A percentile compares a stretch with the other conserved stretches of the same genome.
Conservation (phyloP, 2,329 filamentous ascomycete genomes). For the Teratosphaeria gauchensis region DNA sequence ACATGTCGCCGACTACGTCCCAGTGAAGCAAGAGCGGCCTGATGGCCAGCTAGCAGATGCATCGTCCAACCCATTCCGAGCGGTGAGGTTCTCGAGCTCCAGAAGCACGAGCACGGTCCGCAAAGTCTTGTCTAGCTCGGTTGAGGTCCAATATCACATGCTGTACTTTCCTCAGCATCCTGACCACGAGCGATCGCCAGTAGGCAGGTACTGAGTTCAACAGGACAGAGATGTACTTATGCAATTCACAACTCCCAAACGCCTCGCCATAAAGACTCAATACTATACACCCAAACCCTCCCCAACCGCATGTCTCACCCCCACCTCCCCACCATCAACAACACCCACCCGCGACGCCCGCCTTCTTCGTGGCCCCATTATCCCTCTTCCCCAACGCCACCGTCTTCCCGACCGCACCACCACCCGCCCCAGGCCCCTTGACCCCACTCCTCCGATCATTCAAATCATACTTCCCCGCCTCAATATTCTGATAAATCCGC, state of each 20-base stretch:
- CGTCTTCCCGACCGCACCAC: constrained; percentile 30
- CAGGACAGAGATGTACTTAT: background rate
- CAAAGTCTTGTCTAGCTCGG: background rate
- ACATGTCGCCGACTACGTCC: background rate
- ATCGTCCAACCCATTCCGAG: background rate
- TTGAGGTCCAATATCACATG: too few species aligned
- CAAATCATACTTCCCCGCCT: constrained; percentile 87
- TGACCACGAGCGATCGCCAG: too few species aligned
- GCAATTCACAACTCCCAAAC: background rate
- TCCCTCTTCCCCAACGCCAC: constrained; percentile 38
- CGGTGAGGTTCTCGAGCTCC: background rate
- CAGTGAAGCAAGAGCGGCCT: background rate
- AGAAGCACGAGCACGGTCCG: background rate
- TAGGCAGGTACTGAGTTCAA: too few species aligned
- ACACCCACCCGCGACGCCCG: constrained; percentile 19
- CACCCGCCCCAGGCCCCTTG: constrained; percentile 54
- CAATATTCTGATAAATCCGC: constrained; percentile 93
- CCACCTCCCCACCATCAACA: constrained; percentile 12
- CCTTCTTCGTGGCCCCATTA: constrained; percentile 22
- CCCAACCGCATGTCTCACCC: background rate
- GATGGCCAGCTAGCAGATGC: background rate
- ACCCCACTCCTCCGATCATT: constrained; percentile 89
- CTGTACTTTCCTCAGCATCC: too few species aligned
- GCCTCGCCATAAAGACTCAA: background rate
- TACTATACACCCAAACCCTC: background rate